Base-by-base conservation (phyloP, 805 yeast genomes). In the Candida pseudoglaebosa region DNA sequence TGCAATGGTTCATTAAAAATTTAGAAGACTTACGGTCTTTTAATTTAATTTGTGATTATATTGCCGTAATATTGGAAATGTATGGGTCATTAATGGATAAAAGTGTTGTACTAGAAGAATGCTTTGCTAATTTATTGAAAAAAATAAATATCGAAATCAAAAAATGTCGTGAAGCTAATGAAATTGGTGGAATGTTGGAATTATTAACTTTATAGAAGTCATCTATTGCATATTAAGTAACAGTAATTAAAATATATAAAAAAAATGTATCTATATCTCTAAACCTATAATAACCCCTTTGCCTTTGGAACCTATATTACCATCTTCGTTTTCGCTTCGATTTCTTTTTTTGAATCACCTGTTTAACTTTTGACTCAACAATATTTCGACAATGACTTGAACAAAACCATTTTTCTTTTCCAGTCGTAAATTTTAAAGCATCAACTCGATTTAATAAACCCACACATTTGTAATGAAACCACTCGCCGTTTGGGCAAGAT, bases 141-240 rank as follows among this genome's bases (percentile, higher is more conserved):
- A 78, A 77, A 51, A 71, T 91, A 19, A 75, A 73, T 40, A 56
- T 65, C 24, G 97, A 91, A 62, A 77, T 89, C 17, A 75, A 73
- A 40, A 81, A 84, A 54, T 85, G 96, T 32, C 78, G 78, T 56
- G 96, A 90, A 56, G 95, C 97, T 5, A 84, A 83, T 58, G 82
- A 80, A 57, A 79, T 93, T 32, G 88, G 84, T 52, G 99, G 99
- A 39, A 93, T 93, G 97, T 68, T 93, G 51, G 95, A 88, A 61
- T 62, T 93, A 49, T 70, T 91, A 52, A 82, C 89, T 36, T 75
- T 64, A 44, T 74, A 63, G 38, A 15, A 9, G 29, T 26, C 29
- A 26, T 26, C 9, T 26, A 26, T 15, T 30, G 15, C 21, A n/a
- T 24, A 14, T 13, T 15, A 15, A 16, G 15, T 35, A 13, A 8